Evolutionary conservation across 192 early-diverging fungal genomes (phyloP), one percentile per base, ranked within the genome.

Genomic region (Haplosporangium gracile): DNA sequence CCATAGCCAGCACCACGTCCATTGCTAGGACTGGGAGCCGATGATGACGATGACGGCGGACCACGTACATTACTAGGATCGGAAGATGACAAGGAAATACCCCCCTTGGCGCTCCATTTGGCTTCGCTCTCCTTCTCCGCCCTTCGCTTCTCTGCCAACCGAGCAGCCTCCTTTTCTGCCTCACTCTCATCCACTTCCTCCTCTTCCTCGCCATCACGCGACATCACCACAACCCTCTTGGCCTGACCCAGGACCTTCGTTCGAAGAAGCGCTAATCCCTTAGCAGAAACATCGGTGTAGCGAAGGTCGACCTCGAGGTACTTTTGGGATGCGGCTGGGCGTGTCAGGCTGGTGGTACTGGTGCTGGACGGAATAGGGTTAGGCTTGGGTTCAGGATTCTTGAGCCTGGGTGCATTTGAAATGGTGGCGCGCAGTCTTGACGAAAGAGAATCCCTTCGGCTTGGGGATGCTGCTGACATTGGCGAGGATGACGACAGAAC

Each of bases 251-350:
- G 24, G 36, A 74, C 68, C 18, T 51, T 45, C 0, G 18, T 68
- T 2, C 70, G 38, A 15, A 85, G 40, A 0, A 53, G 51, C 16
- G 42, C 15, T 38, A 85, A 24, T 13, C 78, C 83, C 40, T 80
- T 80, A 9, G 83, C 38, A 1, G 78, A 75, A 18, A 85, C 78
- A 22, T 80, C 83, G 16, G 83, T 85, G 73, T 85, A 85, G n/a
- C 83, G 83, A 32, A 85, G 78, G 40, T 85, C 83, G 32, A 85
- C 72, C 29, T 85, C 78, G 16, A 85, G 83, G 40, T 85, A 85
- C 63, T 85, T 85, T 68, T 85, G 83, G 10, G 74, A 80, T 9
- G 74, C 60, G 5, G 26, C 43, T 5, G 75, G 55, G 2, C 38
- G 39, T 15, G 43, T 2, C 9, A 32, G 3, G 26, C 71, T 22